Evolutionary conservation across 805 yeast genomes (phyloP), one percentile per base, ranked within the genome.

Genomic region (Wickerhamiella kurtzmanii): DNA sequence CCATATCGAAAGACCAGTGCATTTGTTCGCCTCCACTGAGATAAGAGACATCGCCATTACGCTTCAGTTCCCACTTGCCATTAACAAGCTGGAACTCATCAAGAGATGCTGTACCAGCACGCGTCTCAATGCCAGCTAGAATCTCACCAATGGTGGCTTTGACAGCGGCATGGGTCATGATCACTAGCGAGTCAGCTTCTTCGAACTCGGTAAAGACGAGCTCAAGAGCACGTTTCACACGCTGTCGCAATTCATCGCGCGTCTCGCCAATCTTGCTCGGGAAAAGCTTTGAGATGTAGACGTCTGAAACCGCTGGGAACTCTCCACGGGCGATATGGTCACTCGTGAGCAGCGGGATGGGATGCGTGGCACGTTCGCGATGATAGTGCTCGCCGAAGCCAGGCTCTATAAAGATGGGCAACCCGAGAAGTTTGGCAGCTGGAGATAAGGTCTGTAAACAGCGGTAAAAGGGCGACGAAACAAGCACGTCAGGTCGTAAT

Each of bases 351-450:
- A 44, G 43, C 13, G 61, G 61, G 13, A 51, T 66, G 2, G 96
- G 94, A 50, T 82, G 76, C 13, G 76, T 67, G 1, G 69, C 69
- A 56, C 95, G 69, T 40, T 75, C 75, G n/a, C 76, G 77, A 56
- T 76, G 75, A 59, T 82, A 89, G 94, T 95, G 87, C 64, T 92
- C 96, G 19, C 96, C 94, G 21, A 89, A 70, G 0, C 96, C 97
- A 45, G 79, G 66, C 56, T 92, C 98, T 3, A 83, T 63, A 43
- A 66, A 70, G 9, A 88, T 74, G 11, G 77, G 75, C 35, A 82
- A 55, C 3, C 71, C 77, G 15, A 86, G 63, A 22, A 61, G 60
- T 39, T 76, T 68, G 1, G 94, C 77, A 13, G 80, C 70, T 2
- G 95, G 94, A 9, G 72, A 64, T 5, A 81, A 71, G 0, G 97